Evolutionary conservation across 2,329 filamentous ascomycete genomes (phyloP).

Genomic region (Colletotrichum sp.): DNA sequence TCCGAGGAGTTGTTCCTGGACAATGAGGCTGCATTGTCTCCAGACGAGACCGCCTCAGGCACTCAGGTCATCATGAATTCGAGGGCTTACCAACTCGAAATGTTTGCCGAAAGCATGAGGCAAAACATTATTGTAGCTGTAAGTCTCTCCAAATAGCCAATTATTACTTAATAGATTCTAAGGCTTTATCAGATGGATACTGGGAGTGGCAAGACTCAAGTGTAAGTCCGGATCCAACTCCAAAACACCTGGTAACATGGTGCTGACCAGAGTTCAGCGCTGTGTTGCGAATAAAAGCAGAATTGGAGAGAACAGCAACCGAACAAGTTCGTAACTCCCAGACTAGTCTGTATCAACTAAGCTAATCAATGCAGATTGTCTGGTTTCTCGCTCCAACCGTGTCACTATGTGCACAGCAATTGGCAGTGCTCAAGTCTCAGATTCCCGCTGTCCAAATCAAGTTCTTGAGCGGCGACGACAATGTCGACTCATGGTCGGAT

Average conservation of each 20-base stretch:
- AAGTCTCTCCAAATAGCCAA: slow-evolving; percentile 29
- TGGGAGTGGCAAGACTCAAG: slow-evolving; percentile 78
- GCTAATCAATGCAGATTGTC: slow-evolving; percentile 50
- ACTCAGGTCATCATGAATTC: slow-evolving; percentile 40
- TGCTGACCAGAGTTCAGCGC: slow-evolving; percentile 53
- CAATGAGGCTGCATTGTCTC: slow-evolving; percentile 5
- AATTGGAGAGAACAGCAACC: slow-evolving; percentile 59
- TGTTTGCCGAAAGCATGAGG: slow-evolving; percentile 73
- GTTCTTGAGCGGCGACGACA: slow-evolving; percentile 70
- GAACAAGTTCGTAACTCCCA: slow-evolving; percentile 53
- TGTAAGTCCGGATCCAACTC: slow-evolving; percentile 54
- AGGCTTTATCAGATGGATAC: slow-evolving; percentile 71
- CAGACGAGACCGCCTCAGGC: neutral
- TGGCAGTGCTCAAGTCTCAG: slow-evolving; percentile 62
- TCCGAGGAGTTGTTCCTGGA: slow-evolving; percentile 6
- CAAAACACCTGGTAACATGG: neutral
- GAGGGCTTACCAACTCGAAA: slow-evolving; percentile 76
- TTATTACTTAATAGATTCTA: neutral
- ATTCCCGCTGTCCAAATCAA: slow-evolving; percentile 64
- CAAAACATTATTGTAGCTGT: slow-evolving; percentile 77
- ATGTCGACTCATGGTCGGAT: slow-evolving; percentile 75
- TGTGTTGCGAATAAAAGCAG: slow-evolving; percentile 68
- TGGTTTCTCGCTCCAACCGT: slow-evolving; percentile 81
- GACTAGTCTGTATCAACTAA: neutral
- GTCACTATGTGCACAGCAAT: slow-evolving; percentile 70